phyloP scores from a whole-genome alignment of 2,329 filamentous ascomycete genomes.

The Madurella fahalii region DNA sequence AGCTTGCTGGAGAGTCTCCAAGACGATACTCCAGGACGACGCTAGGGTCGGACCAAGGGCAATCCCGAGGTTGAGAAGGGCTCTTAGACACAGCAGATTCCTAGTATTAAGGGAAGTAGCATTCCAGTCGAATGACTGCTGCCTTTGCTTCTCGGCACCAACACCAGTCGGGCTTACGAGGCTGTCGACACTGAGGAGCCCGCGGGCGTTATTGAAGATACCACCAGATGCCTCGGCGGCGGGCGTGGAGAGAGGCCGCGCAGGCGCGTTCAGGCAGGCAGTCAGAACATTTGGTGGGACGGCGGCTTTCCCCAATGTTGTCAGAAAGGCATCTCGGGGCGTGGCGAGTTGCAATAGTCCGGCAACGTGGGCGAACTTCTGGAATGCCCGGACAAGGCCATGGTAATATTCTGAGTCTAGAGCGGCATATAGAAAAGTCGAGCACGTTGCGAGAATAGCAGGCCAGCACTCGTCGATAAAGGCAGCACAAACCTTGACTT shows the following conservation, averaged over 20 bases:
- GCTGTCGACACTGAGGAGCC: slow-evolving; percentile 69
- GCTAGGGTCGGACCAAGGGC: slow-evolving; percentile 85
- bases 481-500: slow-evolving; percentile 71
- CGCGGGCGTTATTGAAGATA: slow-evolving; percentile 68
- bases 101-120: slow-evolving; percentile 69
- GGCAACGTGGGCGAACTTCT: slow-evolving; percentile 92
- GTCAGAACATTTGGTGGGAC: slow-evolving; percentile 76
- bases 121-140: slow-evolving; percentile 53
- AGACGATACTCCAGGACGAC: slow-evolving; percentile 81
- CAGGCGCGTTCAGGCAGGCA: slow-evolving; percentile 50
- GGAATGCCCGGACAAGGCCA: slow-evolving; percentile 83
- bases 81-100: slow-evolving; percentile 84
- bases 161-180: slow-evolving; percentile 57
- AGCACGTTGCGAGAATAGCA: slow-evolving; percentile 88
- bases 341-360: slow-evolving; percentile 80
- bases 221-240: slow-evolving; percentile 47
- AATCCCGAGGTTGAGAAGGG: slow-evolving; percentile 91
- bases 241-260: slow-evolving; percentile 42
- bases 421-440: slow-evolving; percentile 88
- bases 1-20: slow-evolving; percentile 89
- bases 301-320: slow-evolving; percentile 87
- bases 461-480: slow-evolving; percentile 95
- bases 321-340: slow-evolving; percentile 89
- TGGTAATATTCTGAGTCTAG: slow-evolving; percentile 94
- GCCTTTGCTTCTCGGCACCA: slow-evolving; percentile 55